phyloP scores from a whole-genome alignment of 768 basidiomycete genomes.

The Boletus sp. region DNA sequence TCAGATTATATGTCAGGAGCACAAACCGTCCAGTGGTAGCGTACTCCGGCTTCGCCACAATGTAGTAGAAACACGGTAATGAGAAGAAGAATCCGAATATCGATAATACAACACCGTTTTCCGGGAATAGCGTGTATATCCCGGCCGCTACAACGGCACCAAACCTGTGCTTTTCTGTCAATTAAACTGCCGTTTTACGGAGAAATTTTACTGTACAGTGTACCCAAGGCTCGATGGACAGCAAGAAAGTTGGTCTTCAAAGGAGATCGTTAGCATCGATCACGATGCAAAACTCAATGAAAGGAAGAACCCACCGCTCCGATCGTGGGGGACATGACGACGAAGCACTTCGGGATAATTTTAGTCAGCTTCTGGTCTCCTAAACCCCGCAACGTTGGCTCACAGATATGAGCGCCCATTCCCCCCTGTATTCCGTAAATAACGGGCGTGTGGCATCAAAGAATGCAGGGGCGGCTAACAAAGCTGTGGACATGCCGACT shows the following conservation, averaged over 20 bases:
- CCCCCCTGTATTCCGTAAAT: slow-evolving; percentile 82
- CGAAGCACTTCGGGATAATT: slow-evolving; percentile 56
- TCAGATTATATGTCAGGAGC: slow-evolving; percentile 85
- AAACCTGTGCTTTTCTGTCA: slow-evolving; percentile 42
- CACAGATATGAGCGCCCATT: slow-evolving; percentile 95
- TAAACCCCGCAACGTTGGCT: slow-evolving; percentile 26
- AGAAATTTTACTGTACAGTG: slow-evolving; percentile 52
- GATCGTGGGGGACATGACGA: slow-evolving; percentile 89
- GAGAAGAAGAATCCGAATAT: slow-evolving; percentile 87
- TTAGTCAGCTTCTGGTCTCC: slow-evolving; percentile 2
- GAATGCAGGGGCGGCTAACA: slow-evolving; percentile 87
- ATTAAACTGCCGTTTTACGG: background rate
- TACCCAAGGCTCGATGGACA: slow-evolving; percentile 80
- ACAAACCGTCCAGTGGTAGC: slow-evolving; percentile 76
- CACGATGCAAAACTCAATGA: background rate
- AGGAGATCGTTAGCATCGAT: slow-evolving; percentile 11
- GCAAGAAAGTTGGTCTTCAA: slow-evolving; percentile 80
- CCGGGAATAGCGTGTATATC: slow-evolving; percentile 72
- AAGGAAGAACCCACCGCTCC: slow-evolving; percentile 59
- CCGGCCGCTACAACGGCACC: slow-evolving; percentile 76
- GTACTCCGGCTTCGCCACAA: slow-evolving; percentile 74
- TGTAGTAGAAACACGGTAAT: slow-evolving; percentile 90
- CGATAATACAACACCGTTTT: slow-evolving; percentile 69
- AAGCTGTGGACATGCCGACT: slow-evolving; percentile 75
- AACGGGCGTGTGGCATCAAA: slow-evolving; percentile 70